Evolutionary conservation across 1,139 yeast genomes (phyloP).

Genomic region (Spathaspora sp.): DNA sequence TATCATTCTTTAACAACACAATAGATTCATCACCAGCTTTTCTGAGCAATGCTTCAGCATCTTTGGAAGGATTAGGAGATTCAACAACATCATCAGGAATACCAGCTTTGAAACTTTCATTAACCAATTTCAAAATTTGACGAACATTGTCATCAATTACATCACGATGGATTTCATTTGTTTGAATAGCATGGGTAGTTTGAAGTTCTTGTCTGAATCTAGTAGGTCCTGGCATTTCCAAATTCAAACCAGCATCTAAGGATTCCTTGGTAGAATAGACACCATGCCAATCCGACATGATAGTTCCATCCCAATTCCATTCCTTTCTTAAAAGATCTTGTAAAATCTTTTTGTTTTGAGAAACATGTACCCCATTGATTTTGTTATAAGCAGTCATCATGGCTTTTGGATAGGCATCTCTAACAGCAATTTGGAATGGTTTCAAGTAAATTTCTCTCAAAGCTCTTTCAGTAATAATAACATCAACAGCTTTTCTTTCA

Average conservation of each 20-base stretch:
- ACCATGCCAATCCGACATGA: slow-evolving; percentile 65
- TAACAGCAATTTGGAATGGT: slow-evolving; percentile 59
- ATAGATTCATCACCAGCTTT: slow-evolving; percentile 48
- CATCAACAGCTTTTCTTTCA: slow-evolving; percentile 47
- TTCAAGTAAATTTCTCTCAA: slow-evolving; percentile 57
- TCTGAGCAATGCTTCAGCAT: slow-evolving; percentile 41
- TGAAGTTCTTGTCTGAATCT: slow-evolving; percentile 39
- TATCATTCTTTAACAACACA: slow-evolving; percentile 51
- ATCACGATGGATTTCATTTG: slow-evolving; percentile 27
- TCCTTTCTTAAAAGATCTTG: slow-evolving; percentile 35
- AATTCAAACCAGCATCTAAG: slow-evolving; percentile 51
- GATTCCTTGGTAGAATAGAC: slow-evolving; percentile 45
- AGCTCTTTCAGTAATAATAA: slow-evolving; percentile 53
- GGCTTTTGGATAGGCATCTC: slow-evolving; percentile 30
- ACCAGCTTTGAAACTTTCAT: slow-evolving; percentile 31
- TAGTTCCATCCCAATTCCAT: slow-evolving; percentile 44
- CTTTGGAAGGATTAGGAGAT: slow-evolving; percentile 30
- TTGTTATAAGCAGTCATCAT: slow-evolving; percentile 61
- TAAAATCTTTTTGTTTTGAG: slow-evolving; percentile 41
- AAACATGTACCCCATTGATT: slow-evolving; percentile 54
- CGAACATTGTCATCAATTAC: slow-evolving; percentile 43
- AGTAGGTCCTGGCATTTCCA: slow-evolving; percentile 65
- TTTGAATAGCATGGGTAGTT: slow-evolving; percentile 25
- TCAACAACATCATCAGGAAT: slow-evolving; percentile 34
- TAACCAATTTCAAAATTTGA: slow-evolving; percentile 43